A percentile compares a stretch with the other conserved stretches of the same genome.
Conservation (phyloP, 768 basidiomycete species). For the Rhizopogon vulgaris region DNA sequence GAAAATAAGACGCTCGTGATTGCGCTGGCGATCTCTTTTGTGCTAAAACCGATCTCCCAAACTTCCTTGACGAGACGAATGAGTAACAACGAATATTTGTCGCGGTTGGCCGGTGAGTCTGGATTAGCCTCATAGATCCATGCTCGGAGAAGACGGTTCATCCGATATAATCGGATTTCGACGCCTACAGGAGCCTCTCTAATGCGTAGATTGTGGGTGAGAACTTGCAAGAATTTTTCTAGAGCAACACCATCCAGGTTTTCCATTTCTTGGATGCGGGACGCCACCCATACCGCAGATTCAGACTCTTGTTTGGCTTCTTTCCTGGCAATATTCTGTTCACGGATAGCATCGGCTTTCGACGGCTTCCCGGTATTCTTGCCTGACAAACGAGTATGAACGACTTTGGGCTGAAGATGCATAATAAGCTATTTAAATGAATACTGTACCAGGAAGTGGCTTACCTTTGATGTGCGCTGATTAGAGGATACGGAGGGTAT, state of each 20-base stretch:
- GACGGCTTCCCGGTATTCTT: conserved; percentile 25
- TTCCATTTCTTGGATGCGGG: conserved; percentile 35
- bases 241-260: conserved; percentile 24
- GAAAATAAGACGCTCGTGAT: conserved; percentile 35
- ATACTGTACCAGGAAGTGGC: not conserved
- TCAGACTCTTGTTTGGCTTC: conserved; percentile 32
- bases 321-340: conserved; percentile 41
- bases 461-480: conserved; percentile 10
- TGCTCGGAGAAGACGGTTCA: conserved; percentile 43
- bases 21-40: conserved; percentile 23
- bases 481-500: conserved; percentile 37
- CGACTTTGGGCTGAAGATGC: conserved; percentile 10
- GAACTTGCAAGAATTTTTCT: conserved; percentile 28
- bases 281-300: conserved; percentile 47
- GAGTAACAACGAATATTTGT: conserved; percentile 39
- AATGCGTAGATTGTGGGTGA: conserved; percentile 41
- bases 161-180: conserved; percentile 46
- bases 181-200: conserved; percentile 37
- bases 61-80: conserved; percentile 46
- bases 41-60: conserved; percentile 27
- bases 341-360: conserved; percentile 36
- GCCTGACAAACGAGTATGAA: conserved; percentile 13
- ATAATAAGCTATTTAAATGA: not conserved
- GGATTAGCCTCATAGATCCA: conserved; percentile 47
- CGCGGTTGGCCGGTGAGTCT: conserved; percentile 33